These are phyloP conservation scores for Fusarium lyarnte DNA, from an alignment of 2,329 filamentous ascomycete genomes.

Conservation along the genomic window DNA sequence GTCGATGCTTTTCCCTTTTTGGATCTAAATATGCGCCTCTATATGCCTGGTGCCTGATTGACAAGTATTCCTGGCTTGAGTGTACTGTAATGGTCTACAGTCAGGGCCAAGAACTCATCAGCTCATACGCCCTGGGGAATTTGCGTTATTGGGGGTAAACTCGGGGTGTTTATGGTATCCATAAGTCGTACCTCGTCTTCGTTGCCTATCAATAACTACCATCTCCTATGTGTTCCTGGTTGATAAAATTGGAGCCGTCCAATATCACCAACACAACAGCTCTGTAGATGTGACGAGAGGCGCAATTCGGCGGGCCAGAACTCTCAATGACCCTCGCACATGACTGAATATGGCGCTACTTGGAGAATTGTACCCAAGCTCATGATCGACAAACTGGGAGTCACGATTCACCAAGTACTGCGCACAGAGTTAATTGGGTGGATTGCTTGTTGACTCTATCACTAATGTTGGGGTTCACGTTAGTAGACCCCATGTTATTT, in stretches of 20 bases:
- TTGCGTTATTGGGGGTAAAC: neutral
- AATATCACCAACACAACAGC: neutral
- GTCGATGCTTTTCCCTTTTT: neutral
- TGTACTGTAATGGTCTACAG: neutral
- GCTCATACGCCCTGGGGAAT: neutral
- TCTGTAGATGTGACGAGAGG: neutral
- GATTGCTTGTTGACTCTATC: neutral
- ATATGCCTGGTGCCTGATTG: neutral
- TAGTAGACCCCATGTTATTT: too few species aligned
- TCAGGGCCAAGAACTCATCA: neutral
- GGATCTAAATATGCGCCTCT: neutral
- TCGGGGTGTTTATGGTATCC: neutral
- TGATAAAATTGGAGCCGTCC: neutral
- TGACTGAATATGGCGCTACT: too few species aligned
- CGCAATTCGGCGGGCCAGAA: neutral
- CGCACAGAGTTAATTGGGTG: neutral
- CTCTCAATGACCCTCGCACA: neutral
- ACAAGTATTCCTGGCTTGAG: neutral
- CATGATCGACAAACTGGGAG: neutral
- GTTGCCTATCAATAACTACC: neutral
- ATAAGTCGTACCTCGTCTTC: neutral
- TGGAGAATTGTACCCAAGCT: neutral
- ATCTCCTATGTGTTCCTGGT: neutral
- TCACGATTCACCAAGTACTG: neutral
- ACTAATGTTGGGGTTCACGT: neutral